phyloP scores from a whole-genome alignment of 148 eudicot genomes.

The Mesembryanthemum crystallinum region DNA sequence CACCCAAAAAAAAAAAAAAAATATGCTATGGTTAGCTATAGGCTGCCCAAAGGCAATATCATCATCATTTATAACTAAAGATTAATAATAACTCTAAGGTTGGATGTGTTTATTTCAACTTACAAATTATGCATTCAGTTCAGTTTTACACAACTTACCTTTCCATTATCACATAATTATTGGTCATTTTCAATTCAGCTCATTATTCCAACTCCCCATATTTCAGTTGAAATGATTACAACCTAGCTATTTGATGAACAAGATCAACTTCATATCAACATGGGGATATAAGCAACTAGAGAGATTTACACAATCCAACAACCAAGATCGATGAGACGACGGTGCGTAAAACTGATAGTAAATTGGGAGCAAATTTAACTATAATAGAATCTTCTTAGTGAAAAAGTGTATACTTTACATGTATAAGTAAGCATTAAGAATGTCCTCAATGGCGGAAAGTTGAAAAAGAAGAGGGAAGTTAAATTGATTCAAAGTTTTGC shows the following conservation, averaged over 20 bases:
- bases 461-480: not conserved
- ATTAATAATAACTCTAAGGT: too few relatives aligned
- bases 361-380: not conserved
- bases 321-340: conserved; percentile 6
- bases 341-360: conserved; percentile 14
- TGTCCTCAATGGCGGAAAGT: conserved; percentile 26
- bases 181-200: too few relatives aligned
- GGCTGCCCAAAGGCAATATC: too few relatives aligned
- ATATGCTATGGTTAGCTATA: too few relatives aligned
- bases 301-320: not conserved
- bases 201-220: too few relatives aligned
- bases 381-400: not conserved
- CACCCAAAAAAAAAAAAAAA: too few relatives aligned
- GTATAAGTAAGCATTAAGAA: not conserved
- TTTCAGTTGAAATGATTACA: too few relatives aligned
- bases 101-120: too few relatives aligned
- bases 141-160: too few relatives aligned
- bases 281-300: conserved; percentile 2
- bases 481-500: conserved; percentile 12
- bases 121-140: too few relatives aligned
- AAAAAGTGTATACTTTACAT: conserved; percentile 6
- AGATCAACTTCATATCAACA: not conserved
- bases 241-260: not conserved
- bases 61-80: too few relatives aligned
- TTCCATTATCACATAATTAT: too few relatives aligned